Evolutionary conservation across 345 rosid species (phyloP).

Genomic region (Trapa bicornis): DNA sequence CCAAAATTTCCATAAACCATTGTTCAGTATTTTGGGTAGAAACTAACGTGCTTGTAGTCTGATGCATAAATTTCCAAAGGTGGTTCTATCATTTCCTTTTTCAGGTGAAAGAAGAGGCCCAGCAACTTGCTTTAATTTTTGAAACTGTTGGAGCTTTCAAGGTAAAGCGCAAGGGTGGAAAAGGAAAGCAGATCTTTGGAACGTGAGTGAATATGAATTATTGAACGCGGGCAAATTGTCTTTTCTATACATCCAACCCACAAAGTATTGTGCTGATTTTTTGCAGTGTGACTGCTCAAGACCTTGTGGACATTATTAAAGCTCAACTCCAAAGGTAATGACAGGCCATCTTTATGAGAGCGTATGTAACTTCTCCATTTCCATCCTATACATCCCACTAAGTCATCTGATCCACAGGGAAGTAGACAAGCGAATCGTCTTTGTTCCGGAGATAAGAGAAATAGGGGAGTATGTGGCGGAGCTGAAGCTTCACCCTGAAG

Average conservation of each 20-base stretch:
- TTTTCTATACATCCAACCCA: not conserved
- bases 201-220: constrained; percentile 33
- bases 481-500: constrained; percentile 91
- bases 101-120: constrained; percentile 93
- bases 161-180: constrained; percentile 91
- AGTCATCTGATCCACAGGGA: constrained; percentile 36
- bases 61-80: not conserved
- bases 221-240: not conserved
- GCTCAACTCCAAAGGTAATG: constrained; percentile 80
- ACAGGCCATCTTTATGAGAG: not conserved
- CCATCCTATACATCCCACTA: not conserved
- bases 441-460: constrained; percentile 82
- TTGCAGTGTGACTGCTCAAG: constrained; percentile 86
- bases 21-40: not conserved
- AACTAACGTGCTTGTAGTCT: not conserved
- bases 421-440: constrained; percentile 68
- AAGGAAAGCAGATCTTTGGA: constrained; percentile 84
- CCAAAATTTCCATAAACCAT: not conserved
- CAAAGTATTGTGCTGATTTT: constrained; percentile 8
- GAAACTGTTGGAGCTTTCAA: constrained; percentile 90
- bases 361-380: not conserved
- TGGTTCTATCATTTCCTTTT: constrained; percentile 3
- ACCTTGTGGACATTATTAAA: constrained; percentile 82
- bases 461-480: constrained; percentile 85
- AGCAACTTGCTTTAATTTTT: constrained; percentile 63